Percentiles rank a stretch among this genome's conserved stretches.
Conservation (phyloP, 2,329 filamentous ascomycete species). For the Aspergillus persii region DNA sequence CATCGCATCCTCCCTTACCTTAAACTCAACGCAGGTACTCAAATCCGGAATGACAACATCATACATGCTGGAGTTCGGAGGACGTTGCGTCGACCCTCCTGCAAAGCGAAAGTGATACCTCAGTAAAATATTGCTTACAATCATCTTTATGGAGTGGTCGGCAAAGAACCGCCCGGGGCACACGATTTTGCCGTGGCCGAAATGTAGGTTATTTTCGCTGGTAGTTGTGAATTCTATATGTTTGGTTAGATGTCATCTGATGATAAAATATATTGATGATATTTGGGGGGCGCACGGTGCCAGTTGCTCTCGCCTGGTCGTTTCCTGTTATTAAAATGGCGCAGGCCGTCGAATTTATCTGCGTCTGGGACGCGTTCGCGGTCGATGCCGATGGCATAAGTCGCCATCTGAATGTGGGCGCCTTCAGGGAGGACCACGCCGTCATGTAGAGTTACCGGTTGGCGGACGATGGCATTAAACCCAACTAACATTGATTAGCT, state of each 20-base stretch:
- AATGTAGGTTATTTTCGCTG: conserved; percentile 18
- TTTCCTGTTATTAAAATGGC: background rate
- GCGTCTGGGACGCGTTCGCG: background rate
- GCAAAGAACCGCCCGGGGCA: conserved; percentile 38
- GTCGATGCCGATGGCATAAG: background rate
- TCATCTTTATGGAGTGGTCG: conserved; percentile 28
- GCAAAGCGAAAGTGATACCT: background rate
- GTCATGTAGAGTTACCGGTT: conserved; percentile 20
- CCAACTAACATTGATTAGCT: conserved; percentile 5
- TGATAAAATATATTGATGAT: too few relatives aligned
- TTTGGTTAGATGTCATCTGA: conserved; percentile 5
- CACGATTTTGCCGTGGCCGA: conserved; percentile 31
- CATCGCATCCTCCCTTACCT: background rate
- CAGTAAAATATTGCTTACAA: conserved; percentile 3
- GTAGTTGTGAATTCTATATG: conserved; percentile 20
- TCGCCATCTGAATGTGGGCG: conserved; percentile 8
- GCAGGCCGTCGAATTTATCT: background rate
- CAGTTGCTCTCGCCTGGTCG: background rate
- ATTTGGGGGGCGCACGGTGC: background rate
- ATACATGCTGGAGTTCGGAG: background rate
- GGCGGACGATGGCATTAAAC: conserved; percentile 16
- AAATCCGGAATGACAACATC: background rate
- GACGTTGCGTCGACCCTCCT: background rate
- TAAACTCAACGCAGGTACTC: background rate
- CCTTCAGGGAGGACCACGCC: conserved; percentile 17